Base-by-base conservation (phyloP, 805 yeast genomes). In the Teunomyces stri region DNA sequence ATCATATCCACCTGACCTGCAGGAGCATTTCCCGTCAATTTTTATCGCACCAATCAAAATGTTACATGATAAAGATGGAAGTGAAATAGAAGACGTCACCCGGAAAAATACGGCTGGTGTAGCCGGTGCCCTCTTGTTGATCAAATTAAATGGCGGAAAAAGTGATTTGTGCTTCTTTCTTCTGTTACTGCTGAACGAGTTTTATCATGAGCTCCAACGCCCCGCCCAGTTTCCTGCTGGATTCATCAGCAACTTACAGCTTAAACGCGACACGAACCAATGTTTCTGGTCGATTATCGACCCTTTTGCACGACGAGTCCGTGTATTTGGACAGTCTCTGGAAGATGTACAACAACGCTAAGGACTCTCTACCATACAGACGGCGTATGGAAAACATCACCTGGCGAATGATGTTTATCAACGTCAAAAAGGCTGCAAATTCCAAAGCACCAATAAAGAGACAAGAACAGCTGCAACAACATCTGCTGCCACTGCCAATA, bases 371-470 rank as follows among this genome's bases (percentile, higher is more conserved):
- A 35, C 96, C 96, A 1, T 82, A 87, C 62, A 78, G 79, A 46
- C 77, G 81, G 22, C 71, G 97, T 43, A 85, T 90, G 83, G 89
- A 87, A 59, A 90, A 90, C 61, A 65, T 89, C 46, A 83, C 95
- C 7, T 89, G 96, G 96, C 70, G 97, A 49, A 77, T 89, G 81
- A 85, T 89, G 91, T 80, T 76, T 38, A 70, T 85, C 54, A 62
- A 62, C 44, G 25, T 28, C 10, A 27, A 39, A 15, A 39, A 29
- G 21, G 20, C 18, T 49, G 53, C 46, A 48, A 44, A 42, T 40
- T 15, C 45, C 15, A 20, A 13, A 49, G 29, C 49, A 45, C 61
- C 31, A 52, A 51, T 40, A 42, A 48, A 18, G 16, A 16, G n/a
- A 3, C 43, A 20, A 41, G 15, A 21, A 35, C 16, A n/a, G 9